Evolutionary conservation across 2,329 filamentous ascomycete species (phyloP), one percentile per base, ranked within the genome.

Genomic region (Aquanectria penicillioides): DNA sequence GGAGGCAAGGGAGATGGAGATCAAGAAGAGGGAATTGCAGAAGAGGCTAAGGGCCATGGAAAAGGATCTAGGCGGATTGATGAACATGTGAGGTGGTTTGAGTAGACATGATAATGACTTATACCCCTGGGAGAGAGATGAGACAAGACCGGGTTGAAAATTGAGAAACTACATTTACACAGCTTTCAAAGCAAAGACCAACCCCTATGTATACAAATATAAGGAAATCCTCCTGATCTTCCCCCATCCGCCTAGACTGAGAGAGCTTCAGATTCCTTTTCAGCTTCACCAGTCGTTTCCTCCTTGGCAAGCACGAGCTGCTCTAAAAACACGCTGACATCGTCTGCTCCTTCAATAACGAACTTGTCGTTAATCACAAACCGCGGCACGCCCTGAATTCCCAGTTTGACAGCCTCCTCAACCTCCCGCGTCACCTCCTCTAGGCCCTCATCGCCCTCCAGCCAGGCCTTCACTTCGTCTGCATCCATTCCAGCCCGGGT

Each of bases 311-410:
- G 79, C 61, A 86, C 79, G 72, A 94, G 90, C 43, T 89, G 76
- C 67, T 86, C 80, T 61, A 91, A 73, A 69, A 94, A 94, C 2
- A 82, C 83, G 40, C 81, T 78, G 2, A 88, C 82, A 58, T 93
- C 90, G 76, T 93, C 88, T 1, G 91, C 91, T 2, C 91, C 92
- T 23, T 87, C 83, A 25, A 94, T 74, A 65, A 88, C 84, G 73
- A 87, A 89, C 65, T 79, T 80, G 2, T 81, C 88, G 69, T 94
- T 89, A 62, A 95, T 84, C 11, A 86, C 86, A 72, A 92, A 94
- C 72, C 91, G 86, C 6, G 92, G 91, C 61, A 95, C 92, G 1
- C 90, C 90, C 51, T 77, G 81, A 33, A 94, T 69, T 9, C 77
- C 77, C 68, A 83, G 80, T 8, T 71, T 73, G 65, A 81, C 81